Evolutionary conservation across 352 stramenopile genomes (phyloP).

Genomic region (Blastocystis sp.): DNA sequence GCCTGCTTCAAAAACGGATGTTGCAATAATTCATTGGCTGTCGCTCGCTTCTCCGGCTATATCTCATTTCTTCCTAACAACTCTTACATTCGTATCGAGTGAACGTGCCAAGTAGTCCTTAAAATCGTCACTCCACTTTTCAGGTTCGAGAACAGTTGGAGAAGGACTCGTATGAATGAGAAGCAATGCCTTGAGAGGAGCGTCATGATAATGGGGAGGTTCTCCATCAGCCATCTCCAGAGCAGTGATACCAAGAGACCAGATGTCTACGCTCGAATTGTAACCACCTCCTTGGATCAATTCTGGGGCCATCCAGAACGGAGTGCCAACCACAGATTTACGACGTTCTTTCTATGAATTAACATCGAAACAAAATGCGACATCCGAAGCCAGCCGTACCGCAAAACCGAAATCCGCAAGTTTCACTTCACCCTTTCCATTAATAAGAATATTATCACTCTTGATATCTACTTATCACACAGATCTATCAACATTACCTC

Average conservation of each 20-base stretch:
- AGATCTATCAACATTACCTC: conserved; percentile 63
- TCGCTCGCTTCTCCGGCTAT: conserved; percentile 70
- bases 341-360: conserved; percentile 63
- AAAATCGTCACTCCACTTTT: conserved; percentile 74
- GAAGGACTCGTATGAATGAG: conserved; percentile 73
- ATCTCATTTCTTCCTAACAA: background rate
- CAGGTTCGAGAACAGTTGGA: conserved; percentile 72
- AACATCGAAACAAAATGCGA: background rate
- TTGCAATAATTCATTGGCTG: conserved; percentile 75
- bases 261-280: conserved; percentile 67
- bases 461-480: conserved; percentile 69
- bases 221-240: conserved; percentile 82
- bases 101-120: conserved; percentile 76
- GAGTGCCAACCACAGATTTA: conserved; percentile 77
- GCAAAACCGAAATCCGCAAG: conserved; percentile 73
- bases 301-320: conserved; percentile 86
- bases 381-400: conserved; percentile 66
- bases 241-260: conserved; percentile 73
- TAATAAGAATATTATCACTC: conserved; percentile 68
- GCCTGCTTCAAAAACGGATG: conserved; percentile 76
- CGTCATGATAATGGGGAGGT: conserved; percentile 79
- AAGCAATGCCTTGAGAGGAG: conserved; percentile 73
- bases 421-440: conserved; percentile 67
- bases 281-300: conserved; percentile 79
- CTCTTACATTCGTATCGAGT: conserved; percentile 69